Evolutionary conservation across 345 rosid species (phyloP).

Genomic region (Noccaea bulbosa): DNA sequence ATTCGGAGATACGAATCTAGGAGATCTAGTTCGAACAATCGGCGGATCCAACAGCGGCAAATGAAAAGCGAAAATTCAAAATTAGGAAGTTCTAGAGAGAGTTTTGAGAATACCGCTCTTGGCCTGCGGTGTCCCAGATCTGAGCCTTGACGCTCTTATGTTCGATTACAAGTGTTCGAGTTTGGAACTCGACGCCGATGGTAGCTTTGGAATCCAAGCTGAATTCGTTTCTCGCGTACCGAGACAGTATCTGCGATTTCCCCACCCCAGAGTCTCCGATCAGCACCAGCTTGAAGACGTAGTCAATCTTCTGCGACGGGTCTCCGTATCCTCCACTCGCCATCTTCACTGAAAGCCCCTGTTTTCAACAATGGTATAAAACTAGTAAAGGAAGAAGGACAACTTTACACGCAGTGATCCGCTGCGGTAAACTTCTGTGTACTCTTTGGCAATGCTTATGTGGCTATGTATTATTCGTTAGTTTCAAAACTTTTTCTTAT

Average conservation of each 20-base stretch:
- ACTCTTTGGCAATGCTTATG: not conserved
- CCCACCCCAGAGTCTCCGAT: conserved; percentile 94
- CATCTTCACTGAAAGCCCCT: conserved; percentile 45
- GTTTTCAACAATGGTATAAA: conserved; percentile 5
- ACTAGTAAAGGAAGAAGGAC: not conserved
- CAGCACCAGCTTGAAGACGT: conserved; percentile 78
- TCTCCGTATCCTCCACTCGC: conserved; percentile 59
- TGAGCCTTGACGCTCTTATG: conserved; percentile 90
- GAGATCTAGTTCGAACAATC: conserved; percentile 3
- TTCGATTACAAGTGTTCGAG: conserved; percentile 67
- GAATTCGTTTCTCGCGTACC: conserved; percentile 82
- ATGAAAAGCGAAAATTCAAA: not conserved
- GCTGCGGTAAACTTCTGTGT: conserved; percentile 14
- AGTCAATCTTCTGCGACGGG: conserved; percentile 67
- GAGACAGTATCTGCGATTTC: conserved; percentile 76
- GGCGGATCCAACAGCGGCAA: not conserved
- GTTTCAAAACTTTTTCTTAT: not conserved
- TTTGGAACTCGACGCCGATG: conserved; percentile 95
- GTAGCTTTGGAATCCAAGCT: conserved; percentile 88
- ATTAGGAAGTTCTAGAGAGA: not conserved
- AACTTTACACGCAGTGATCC: conserved; percentile 17
- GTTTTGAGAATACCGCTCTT: conserved; percentile 58
- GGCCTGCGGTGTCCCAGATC: conserved; percentile 99
- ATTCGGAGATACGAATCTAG: not conserved
- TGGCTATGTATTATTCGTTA: not conserved